phyloP scores from a whole-genome alignment of 495 filamentous ascomycete genomes.

The Antarctomyces pellizariae region DNA sequence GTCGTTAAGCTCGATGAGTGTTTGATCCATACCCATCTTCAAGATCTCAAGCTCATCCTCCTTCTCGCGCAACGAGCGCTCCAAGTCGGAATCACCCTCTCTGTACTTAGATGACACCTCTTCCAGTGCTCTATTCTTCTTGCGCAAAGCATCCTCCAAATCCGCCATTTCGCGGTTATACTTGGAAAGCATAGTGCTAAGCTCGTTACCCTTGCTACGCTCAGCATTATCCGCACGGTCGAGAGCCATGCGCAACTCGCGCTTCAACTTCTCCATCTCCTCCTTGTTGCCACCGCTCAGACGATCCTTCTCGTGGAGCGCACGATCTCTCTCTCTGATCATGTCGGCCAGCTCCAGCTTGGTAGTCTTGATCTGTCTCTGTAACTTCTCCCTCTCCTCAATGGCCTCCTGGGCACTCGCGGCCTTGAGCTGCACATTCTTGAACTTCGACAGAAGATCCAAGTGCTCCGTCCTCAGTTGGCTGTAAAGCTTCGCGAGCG shows the following conservation, averaged over 20 bases:
- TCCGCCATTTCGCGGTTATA: slow-evolving; percentile 96
- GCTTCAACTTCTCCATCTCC: slow-evolving; percentile 84
- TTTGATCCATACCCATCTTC: slow-evolving; percentile 92
- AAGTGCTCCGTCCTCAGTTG: slow-evolving; percentile 90
- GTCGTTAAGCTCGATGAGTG: slow-evolving; percentile 74
- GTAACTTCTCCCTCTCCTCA: slow-evolving; percentile 78
- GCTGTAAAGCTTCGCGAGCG: slow-evolving; percentile 87
- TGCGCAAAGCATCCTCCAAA: slow-evolving; percentile 76
- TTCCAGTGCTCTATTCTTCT: slow-evolving; percentile 73
- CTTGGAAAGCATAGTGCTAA: slow-evolving; percentile 79
- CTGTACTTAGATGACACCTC: slow-evolving; percentile 51
- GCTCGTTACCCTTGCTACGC: slow-evolving; percentile 74
- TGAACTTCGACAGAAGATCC: slow-evolving; percentile 83
- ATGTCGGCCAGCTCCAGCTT: slow-evolving; percentile 95
- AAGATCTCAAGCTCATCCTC: slow-evolving; percentile 95
- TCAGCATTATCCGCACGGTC: slow-evolving; percentile 89
- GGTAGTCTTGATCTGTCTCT: slow-evolving; percentile 95
- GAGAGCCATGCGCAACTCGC: slow-evolving; percentile 80
- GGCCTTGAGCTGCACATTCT: slow-evolving; percentile 84
- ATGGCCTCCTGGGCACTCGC: slow-evolving; percentile 94
- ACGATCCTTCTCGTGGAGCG: slow-evolving; percentile 81
- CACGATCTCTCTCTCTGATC: slow-evolving; percentile 90
- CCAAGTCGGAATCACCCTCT: slow-evolving; percentile 67
- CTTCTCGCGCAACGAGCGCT: slow-evolving; percentile 64
- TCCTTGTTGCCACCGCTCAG: slow-evolving; percentile 68